These are phyloP conservation scores for Trichoderma breve DNA, from an alignment of 2,329 filamentous ascomycete species.

Conservation along the genomic window DNA sequence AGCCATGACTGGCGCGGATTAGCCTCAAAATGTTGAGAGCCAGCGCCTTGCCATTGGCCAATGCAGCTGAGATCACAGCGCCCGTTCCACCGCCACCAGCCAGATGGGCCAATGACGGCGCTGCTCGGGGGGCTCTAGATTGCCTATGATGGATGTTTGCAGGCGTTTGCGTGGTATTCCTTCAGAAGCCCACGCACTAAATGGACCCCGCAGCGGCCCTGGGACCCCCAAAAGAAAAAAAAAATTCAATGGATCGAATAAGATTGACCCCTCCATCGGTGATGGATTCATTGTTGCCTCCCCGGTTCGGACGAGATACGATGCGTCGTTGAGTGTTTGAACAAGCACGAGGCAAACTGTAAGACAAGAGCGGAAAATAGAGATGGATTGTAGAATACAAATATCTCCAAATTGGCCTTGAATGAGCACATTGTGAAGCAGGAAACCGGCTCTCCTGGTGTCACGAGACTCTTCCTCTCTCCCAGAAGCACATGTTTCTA, in stretches of 20 bases:
- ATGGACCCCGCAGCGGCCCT: constrained; percentile 14
- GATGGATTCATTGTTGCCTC: neutral
- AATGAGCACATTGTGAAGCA: neutral
- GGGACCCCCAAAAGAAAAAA: neutral
- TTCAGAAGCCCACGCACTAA: constrained; percentile 1
- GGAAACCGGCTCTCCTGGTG: neutral
- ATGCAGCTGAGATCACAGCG: constrained; percentile 9
- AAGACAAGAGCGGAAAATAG: neutral
- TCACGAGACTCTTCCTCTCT: neutral
- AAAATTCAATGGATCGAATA: neutral
- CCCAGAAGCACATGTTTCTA: neutral
- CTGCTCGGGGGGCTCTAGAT: neutral
- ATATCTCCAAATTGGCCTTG: neutral
- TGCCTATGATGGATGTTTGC: constrained; percentile 18
- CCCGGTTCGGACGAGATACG: neutral
- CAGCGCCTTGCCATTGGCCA: constrained; percentile 20
- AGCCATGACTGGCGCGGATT: neutral
- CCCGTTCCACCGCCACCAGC: constrained; percentile 18
- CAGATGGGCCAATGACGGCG: constrained; percentile 3
- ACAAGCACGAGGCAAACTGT: neutral
- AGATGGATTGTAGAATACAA: neutral
- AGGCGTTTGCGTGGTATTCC: constrained; percentile 5
- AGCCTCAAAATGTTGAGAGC: neutral
- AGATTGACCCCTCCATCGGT: constrained; percentile 7
- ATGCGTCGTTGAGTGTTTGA: neutral